Conservation (phyloP, 371 early-diverging fungal genomes). For the Furculomyces boomerangus region DNA sequence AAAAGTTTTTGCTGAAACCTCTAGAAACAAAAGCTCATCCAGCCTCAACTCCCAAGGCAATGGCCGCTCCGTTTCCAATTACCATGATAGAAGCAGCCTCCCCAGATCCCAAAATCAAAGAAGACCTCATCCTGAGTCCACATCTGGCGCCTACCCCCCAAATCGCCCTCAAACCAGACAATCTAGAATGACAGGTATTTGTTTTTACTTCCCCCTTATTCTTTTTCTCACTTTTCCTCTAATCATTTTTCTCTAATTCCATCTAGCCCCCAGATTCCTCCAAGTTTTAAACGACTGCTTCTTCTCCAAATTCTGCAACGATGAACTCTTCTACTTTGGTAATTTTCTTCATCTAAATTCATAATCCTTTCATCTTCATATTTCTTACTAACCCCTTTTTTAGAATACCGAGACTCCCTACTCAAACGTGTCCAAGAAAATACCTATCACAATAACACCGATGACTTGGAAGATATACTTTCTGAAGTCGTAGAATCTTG, state of each 20-base stretch:
- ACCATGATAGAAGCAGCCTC: not conserved
- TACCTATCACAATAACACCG: slow-evolving; percentile 15
- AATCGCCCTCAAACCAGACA: not conserved
- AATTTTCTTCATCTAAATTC: not conserved
- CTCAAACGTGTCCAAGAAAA: slow-evolving; percentile 21
- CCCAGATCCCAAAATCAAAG: not conserved
- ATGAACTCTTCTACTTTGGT: slow-evolving; percentile 20
- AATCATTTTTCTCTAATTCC: not conserved
- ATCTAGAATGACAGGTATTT: not conserved
- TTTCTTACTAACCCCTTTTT: not conserved
- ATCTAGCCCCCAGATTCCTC: slow-evolving; percentile 15
- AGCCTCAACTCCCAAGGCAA: slow-evolving; percentile 1
- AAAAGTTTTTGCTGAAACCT: not conserved
- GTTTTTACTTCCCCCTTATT: not conserved
- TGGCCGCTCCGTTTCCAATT: not conserved
- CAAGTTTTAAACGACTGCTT: slow-evolving; percentile 22
- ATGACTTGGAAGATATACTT: slow-evolving; percentile 18
- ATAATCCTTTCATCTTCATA: not conserved
- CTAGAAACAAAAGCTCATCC: slow-evolving; percentile 1
- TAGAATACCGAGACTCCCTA: slow-evolving; percentile 21
- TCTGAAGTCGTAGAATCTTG: slow-evolving; percentile 19
- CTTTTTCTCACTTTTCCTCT: not conserved
- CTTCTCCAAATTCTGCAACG: slow-evolving; percentile 23
- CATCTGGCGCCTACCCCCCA: not conserved
- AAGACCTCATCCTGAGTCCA: not conserved